Conservation (phyloP, 805 yeast species). For the Candida dajiaensis region DNA sequence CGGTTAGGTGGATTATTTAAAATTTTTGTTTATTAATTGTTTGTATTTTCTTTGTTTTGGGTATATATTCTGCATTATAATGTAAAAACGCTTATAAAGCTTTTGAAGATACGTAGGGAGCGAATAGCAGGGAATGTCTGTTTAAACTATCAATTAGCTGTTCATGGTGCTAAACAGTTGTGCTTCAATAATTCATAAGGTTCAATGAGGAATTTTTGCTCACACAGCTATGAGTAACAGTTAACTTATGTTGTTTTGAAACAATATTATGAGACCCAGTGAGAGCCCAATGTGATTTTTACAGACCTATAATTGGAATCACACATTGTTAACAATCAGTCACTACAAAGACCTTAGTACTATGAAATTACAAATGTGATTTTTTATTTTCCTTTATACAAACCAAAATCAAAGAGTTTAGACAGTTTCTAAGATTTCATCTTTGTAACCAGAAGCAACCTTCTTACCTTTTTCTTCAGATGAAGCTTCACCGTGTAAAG, state of each 20-base stretch:
- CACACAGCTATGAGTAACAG: no score
- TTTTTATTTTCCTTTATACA: slow-evolving; percentile 11
- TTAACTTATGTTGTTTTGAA: no score
- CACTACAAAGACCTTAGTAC: neutral
- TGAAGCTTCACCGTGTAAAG: slow-evolving; percentile 95
- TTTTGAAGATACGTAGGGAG: neutral
- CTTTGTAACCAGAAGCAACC: slow-evolving; percentile 93
- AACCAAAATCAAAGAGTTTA: slow-evolving; percentile 33
- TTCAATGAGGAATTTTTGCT: no score
- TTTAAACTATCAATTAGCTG: no score
- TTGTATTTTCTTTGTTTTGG: neutral
- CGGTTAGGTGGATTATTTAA: neutral
- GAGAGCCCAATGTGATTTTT: no score
- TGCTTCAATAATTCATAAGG: no score
- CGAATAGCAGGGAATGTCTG: neutral
- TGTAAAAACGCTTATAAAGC: neutral
- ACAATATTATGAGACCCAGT: no score
- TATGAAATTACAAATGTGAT: slow-evolving; percentile 9
- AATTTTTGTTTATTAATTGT: neutral
- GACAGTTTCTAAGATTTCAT: slow-evolving; percentile 96
- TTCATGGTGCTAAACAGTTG: no score
- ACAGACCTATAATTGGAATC: no score
- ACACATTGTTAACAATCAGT: no score
- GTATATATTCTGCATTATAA: neutral
- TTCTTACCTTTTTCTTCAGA: slow-evolving; percentile 97